Evolutionary conservation across 2,329 filamentous ascomycete species (phyloP), one percentile per base, ranked within the genome.

Genomic region (Fusarium buxicola): DNA sequence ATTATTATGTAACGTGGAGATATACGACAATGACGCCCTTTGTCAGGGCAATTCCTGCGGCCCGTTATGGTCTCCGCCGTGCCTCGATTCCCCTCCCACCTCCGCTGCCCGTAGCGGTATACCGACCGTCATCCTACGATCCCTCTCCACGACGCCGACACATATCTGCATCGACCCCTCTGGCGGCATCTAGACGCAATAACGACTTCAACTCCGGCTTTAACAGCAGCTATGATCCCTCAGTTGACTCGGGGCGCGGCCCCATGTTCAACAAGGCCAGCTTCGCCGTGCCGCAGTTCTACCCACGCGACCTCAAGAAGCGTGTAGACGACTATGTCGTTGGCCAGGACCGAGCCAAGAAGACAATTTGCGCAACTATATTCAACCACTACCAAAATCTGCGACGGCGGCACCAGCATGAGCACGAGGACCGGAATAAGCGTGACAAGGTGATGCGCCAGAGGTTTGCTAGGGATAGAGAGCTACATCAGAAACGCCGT

Each of bases 371-470:
- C 64, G 90, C 94, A 4, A 93, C 94, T 7, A 91, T 99, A 25
- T 97, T 96, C 80, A 97, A 98, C 73, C 95, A 99, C 75, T 97
- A 98, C 74, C 92, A 97, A 76, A 87, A 92, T 41, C 86, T 97
- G 58, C 89, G 94, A 21, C 85, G 92, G 70, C 83, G 92, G 44
- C 87, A 89, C 57, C 87, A 95, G 65, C 88, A 94, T 51, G 93
- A 97, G 70, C 87, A 92, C 24, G 80, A 84, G 56, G 85, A 88
- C 50, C 78, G 80, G 47, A 82, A 81, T 40, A 67, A 78, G 31
- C 78, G 81, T 38, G 89, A 92, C 61, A 91, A 90, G 77, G 73
- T 88, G 45, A 81, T 89, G 70, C 86, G 91, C 36, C 91, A 93
- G 73, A 85, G 88, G 58, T 87, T 89, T 72, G 83, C 90, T 55